Conservation (phyloP, 2,329 filamentous ascomycete species). For the Aspergillus pseudoglaucus region DNA sequence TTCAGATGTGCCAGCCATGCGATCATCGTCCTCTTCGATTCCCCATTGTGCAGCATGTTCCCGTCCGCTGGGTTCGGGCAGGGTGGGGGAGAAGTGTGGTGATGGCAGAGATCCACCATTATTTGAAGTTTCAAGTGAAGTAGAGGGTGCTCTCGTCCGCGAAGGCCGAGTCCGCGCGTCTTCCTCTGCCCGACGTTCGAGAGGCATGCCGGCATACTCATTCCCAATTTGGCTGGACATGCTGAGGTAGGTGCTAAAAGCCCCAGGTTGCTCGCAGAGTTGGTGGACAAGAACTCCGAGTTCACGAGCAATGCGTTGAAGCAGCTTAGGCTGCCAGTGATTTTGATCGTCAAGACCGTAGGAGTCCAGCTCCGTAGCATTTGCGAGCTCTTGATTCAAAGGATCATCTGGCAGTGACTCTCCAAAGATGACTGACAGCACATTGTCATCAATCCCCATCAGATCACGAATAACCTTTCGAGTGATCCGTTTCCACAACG, state of each 20-base stretch:
- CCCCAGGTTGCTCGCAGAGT: constrained; percentile 77
- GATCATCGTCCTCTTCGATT: constrained; percentile 54
- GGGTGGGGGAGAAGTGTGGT: constrained; percentile 47
- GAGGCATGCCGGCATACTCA: constrained; percentile 71
- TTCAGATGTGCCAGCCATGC: constrained; percentile 20
- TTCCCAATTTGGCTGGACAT: constrained; percentile 56
- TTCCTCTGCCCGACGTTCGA: constrained; percentile 28
- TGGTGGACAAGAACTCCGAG: constrained; percentile 77
- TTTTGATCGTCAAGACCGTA: constrained; percentile 21
- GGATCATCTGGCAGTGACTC: constrained; percentile 58
- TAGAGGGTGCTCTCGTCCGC: constrained; percentile 8
- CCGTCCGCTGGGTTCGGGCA: constrained; percentile 30
- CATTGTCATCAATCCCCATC: constrained; percentile 80
- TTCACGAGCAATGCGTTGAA: constrained; percentile 81
- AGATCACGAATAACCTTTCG: constrained; percentile 80
- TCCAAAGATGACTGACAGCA: constrained; percentile 81
- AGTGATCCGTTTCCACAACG: constrained; percentile 74
- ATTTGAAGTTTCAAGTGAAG: constrained; percentile 9
- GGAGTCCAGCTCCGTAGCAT: constrained; percentile 24
- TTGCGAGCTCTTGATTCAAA: constrained; percentile 16
- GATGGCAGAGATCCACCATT: constrained; percentile 23
- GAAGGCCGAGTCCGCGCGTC: constrained; percentile 6
- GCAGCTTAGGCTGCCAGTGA: constrained; percentile 57
- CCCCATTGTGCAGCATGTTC: constrained; percentile 58
- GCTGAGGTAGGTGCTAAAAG: constrained; percentile 74